Conservation (phyloP, 768 basidiomycete species). For the Suillus weaverae region DNA sequence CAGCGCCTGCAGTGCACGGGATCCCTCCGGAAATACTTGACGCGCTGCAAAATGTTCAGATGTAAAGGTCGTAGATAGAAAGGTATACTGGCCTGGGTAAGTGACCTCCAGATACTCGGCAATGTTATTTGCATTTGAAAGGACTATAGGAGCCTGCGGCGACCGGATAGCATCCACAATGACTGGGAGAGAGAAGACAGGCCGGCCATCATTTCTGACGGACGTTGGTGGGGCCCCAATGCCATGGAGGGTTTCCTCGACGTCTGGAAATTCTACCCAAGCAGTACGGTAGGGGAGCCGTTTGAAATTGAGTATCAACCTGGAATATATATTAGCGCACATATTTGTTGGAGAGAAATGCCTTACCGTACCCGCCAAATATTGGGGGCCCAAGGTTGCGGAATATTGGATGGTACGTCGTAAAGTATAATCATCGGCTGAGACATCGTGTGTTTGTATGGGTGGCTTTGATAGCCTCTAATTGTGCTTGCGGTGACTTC, state of each 20-base stretch:
- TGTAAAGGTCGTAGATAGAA: background rate
- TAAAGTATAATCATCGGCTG: conserved; percentile 62
- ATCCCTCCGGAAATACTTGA: conserved; percentile 69
- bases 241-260: conserved; percentile 57
- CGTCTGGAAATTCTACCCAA: conserved; percentile 71
- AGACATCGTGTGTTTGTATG: conserved; percentile 31
- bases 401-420: conserved; percentile 58
- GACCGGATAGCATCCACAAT: conserved; percentile 59
- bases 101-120: conserved; percentile 70
- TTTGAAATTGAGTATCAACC: conserved; percentile 78
- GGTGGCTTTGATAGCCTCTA: background rate
- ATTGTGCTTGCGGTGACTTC: conserved; percentile 13
- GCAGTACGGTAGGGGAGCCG: conserved; percentile 66
- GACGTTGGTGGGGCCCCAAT: conserved; percentile 62
- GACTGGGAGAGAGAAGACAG: conserved; percentile 69
- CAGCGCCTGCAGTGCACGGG: conserved; percentile 63
- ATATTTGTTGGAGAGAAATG: background rate
- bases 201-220: conserved; percentile 53
- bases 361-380: conserved; percentile 68
- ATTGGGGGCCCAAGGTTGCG: conserved; percentile 77
- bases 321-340: conserved; percentile 24
- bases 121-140: conserved; percentile 62
- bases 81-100: conserved; percentile 41
- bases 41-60: conserved; percentile 37
- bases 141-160: conserved; percentile 45